Conservation (phyloP, 2,329 filamentous ascomycete genomes). For the Trichophyton verrucosum region DNA sequence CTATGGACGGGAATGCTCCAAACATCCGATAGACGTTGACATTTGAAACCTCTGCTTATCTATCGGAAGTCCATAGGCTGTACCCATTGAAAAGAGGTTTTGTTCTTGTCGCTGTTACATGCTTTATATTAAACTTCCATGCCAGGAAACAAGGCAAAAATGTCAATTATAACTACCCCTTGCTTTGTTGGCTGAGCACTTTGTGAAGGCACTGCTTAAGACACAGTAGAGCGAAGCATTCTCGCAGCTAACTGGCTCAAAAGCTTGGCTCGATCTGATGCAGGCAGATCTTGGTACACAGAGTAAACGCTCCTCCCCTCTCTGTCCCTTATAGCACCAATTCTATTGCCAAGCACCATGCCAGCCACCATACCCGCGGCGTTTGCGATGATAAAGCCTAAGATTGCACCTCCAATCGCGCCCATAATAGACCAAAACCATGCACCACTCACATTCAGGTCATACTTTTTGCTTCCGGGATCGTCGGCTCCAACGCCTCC, state of each 20-base stretch:
- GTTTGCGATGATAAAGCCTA: slow-evolving; percentile 93
- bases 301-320: slow-evolving; percentile 91
- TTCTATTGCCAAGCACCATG: slow-evolving; percentile 77
- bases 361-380: slow-evolving; percentile 80
- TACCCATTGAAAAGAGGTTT: too few relatives aligned
- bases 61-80: too few relatives aligned
- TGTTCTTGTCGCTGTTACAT: too few relatives aligned
- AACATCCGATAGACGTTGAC: too few relatives aligned
- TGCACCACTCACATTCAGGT: background rate
- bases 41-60: too few relatives aligned
- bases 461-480: slow-evolving; percentile 33
- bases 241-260: slow-evolving; percentile 74
- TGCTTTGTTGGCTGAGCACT: too few relatives aligned
- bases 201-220: background rate
- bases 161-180: too few relatives aligned
- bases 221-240: slow-evolving; percentile 47
- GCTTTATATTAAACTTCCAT: too few relatives aligned
- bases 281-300: slow-evolving; percentile 78
- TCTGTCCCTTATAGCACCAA: slow-evolving; percentile 81
- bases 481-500: slow-evolving; percentile 29
- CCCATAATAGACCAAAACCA: slow-evolving; percentile 76
- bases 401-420: slow-evolving; percentile 70
- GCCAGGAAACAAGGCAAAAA: too few relatives aligned
- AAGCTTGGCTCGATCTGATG: slow-evolving; percentile 66
- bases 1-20: too few relatives aligned